These are phyloP conservation scores for Tulasnella sp. DNA, from an alignment of 768 basidiomycete species.

Conservation along the genomic window DNA sequence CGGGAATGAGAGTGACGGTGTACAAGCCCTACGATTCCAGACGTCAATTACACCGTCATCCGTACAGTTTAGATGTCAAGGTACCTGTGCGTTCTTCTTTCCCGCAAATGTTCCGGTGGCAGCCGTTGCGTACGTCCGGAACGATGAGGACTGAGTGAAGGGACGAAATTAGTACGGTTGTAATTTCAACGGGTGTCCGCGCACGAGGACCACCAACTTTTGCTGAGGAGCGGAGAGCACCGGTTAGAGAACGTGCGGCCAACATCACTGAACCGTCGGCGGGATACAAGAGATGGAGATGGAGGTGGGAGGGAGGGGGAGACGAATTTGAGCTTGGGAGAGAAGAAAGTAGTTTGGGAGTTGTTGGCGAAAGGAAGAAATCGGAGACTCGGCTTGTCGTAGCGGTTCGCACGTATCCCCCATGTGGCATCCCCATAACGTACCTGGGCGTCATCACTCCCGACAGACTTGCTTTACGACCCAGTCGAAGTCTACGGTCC, in stretches of 20 bases:
- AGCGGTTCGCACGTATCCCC: slow-evolving; percentile 5
- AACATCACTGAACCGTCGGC: slow-evolving; percentile 24
- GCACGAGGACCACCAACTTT: slow-evolving; percentile 8
- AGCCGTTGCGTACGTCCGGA: slow-evolving; percentile 50
- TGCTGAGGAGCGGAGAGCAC: slow-evolving; percentile 26
- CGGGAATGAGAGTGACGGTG: slow-evolving; percentile 91
- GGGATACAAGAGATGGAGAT: background rate
- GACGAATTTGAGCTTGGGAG: background rate
- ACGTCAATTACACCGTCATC: background rate
- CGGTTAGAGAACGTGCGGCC: slow-evolving; percentile 28
- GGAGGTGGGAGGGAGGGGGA: background rate
- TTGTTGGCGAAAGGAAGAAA: slow-evolving; percentile 20
- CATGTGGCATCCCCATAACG: slow-evolving; percentile 9
- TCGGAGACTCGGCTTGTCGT: slow-evolving; percentile 16
- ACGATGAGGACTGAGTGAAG: background rate
- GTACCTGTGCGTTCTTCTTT: slow-evolving; percentile 80
- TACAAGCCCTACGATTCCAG: slow-evolving; percentile 73
- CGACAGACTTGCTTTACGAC: background rate
- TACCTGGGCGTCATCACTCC: background rate
- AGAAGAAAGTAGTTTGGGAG: slow-evolving; percentile 3
- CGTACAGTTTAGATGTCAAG: slow-evolving; percentile 35
- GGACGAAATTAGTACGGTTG: slow-evolving; percentile 9
- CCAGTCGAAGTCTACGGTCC: background rate
- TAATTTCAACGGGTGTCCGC: background rate
- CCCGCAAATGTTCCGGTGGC: slow-evolving; percentile 87